Evolutionary conservation across 2,329 filamentous ascomycete genomes (phyloP), one percentile per base, ranked within the genome.

Genomic region (Talaromyces sp.): DNA sequence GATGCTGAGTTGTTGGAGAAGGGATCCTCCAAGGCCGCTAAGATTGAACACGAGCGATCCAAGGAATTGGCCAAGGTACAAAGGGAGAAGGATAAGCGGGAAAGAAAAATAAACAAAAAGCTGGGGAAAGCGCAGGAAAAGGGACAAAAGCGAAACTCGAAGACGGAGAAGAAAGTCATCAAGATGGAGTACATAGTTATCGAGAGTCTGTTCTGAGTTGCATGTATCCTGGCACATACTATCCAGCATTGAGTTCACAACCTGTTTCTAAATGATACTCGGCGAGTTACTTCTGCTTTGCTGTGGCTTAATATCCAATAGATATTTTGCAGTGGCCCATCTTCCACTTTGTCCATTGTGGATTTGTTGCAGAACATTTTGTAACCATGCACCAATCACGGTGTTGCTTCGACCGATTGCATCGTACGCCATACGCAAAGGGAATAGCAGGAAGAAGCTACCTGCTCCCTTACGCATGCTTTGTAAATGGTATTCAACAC

Each of bases 161-260:
- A 55, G 16, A 18, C 18, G 1, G 60, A 61, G 55, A 61, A 58
- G 55, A 50, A 33, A 0, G 40, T 57, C 16, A 28, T 34, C 8
- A 61, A 40, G 60, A 54, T 61, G 55, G 60, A 58, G 30, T 61
- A 58, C 47, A 61, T 61, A 30, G 55, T 61, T 18, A 34, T 61
- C 28, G 55, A 61, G n/a, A 57, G 42, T 47, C 10, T 61, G 27
- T 33, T 14, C 23, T 42, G 28, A 50, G 30, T 33, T 12, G 12
- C n/a, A 8, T 18, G 9, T 30, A 12, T 30, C 14, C 5, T n/a
- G 16, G 1, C 12, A 23, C 1, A 3, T 16, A 14, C 14, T 8
- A 53, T 31, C 5, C 28, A 7, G 16, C 50, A n/a, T 30, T 31
- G 18, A 28, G 10, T 7, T 33, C 4, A 31, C 4, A 30, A 16